Evolutionary conservation across 345 rosid genomes (phyloP).

Genomic region (Cardamine occulta): DNA sequence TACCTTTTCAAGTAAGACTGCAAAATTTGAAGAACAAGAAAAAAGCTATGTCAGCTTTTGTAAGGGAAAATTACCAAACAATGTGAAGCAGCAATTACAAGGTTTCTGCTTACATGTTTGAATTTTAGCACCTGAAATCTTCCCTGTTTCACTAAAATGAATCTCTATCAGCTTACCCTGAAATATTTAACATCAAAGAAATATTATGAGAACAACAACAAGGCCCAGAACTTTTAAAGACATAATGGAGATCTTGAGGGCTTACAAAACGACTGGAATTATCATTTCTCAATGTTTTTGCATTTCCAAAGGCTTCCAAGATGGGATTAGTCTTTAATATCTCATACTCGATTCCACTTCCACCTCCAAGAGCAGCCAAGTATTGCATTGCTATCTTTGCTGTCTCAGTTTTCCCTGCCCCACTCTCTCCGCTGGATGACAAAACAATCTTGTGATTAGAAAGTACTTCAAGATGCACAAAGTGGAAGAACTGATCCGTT

Average conservation of each 20-base stretch:
- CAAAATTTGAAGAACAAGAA: conserved; percentile 18
- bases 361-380: conserved; percentile 99
- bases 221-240: conserved; percentile 9
- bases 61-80: not conserved
- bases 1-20: conserved; percentile 76
- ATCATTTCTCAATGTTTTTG: conserved; percentile 91
- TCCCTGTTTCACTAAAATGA: conserved; percentile 95
- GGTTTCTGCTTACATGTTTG: conserved; percentile 59
- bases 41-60: conserved; percentile 10
- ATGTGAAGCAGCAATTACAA: not conserved
- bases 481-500: conserved; percentile 1
- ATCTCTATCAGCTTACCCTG: conserved; percentile 94
- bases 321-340: conserved; percentile 93
- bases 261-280: conserved; percentile 99
- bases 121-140: conserved; percentile 94
- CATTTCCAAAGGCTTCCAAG: conserved; percentile 98
- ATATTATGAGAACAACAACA: conserved; percentile 16
- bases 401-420: conserved; percentile 99
- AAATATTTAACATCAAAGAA: conserved; percentile 27
- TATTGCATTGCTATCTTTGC: conserved; percentile 99
- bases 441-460: conserved; percentile 36
- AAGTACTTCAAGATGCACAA: conserved; percentile 30
- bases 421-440: conserved; percentile 90
- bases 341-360: conserved; percentile 97
- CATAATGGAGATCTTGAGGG: conserved; percentile 1